Percentiles rank a stretch among this genome's conserved stretches.
Conservation (phyloP, 352 stramenopile genomes). For the Phytophthora litchii region DNA sequence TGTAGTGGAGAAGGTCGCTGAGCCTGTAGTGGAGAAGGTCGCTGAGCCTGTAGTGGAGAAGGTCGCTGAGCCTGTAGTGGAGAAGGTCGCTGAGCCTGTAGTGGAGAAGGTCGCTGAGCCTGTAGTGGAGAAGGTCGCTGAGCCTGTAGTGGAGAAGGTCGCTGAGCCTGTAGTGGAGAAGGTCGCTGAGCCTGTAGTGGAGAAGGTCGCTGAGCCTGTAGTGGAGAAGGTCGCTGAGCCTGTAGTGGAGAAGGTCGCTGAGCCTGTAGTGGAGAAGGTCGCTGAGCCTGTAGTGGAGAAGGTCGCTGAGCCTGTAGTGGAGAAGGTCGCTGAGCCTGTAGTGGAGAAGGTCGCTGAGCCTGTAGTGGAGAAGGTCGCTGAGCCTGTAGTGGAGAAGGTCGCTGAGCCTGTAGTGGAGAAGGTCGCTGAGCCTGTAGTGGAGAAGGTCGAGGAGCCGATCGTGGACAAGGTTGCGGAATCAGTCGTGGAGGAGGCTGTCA, state of each 20-base stretch:
- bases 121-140: neutral
- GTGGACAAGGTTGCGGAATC: no score
- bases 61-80: neutral
- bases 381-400: neutral
- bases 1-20: neutral
- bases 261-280: neutral
- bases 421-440: neutral
- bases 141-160: neutral
- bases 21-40: neutral
- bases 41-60: slow-evolving; percentile 1
- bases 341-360: neutral
- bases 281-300: neutral
- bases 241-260: neutral
- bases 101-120: neutral
- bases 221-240: neutral
- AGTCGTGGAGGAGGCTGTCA: no score
- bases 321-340: neutral
- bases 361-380: neutral
- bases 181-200: neutral
- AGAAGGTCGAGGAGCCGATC: neutral
- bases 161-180: no score
- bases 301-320: no score
- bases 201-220: no score
- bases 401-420: neutral
- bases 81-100: neutral